A percentile compares a stretch with the other conserved stretches of the same genome.
Evolutionary conservation across 2,329 filamentous ascomycete species (phyloP).

Genomic region (Aspergillus quadrilineatus): DNA sequence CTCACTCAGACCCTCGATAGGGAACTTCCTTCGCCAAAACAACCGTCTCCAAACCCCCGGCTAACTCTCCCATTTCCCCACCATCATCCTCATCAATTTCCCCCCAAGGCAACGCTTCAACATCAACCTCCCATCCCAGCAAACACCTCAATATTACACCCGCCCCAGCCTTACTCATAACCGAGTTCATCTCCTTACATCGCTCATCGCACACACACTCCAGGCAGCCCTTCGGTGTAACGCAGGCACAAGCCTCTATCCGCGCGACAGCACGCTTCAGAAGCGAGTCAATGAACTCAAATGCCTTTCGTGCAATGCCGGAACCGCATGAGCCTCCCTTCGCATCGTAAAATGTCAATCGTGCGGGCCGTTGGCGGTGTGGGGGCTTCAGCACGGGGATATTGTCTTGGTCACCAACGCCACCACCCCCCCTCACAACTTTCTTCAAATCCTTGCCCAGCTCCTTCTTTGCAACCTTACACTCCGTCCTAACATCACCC

Average conservation of each 20-base stretch:
- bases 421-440: constrained; percentile 11
- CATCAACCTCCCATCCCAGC: constrained; percentile 73
- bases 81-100: constrained; percentile 78
- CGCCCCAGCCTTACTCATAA: constrained; percentile 90
- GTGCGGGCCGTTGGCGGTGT: constrained; percentile 74
- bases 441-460: constrained; percentile 61
- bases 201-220: constrained; percentile 85
- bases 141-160: constrained; percentile 76
- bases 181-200: constrained; percentile 82
- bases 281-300: constrained; percentile 83
- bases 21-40: constrained; percentile 68
- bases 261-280: constrained; percentile 73
- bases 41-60: constrained; percentile 77
- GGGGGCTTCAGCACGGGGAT: constrained; percentile 30
- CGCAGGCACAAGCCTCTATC: constrained; percentile 73
- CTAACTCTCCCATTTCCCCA: constrained; percentile 63
- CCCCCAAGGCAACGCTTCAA: constrained; percentile 83
- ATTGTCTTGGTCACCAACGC: not conserved
- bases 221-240: constrained; percentile 68
- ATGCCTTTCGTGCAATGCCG: constrained; percentile 88
- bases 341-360: constrained; percentile 91
- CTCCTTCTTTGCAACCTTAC: constrained; percentile 85
- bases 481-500: constrained; percentile 90
- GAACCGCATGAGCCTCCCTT: constrained; percentile 82
- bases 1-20: constrained; percentile 14